phyloP scores from a whole-genome alignment of 345 rosid species.

The Eutrema heterophyllum region DNA sequence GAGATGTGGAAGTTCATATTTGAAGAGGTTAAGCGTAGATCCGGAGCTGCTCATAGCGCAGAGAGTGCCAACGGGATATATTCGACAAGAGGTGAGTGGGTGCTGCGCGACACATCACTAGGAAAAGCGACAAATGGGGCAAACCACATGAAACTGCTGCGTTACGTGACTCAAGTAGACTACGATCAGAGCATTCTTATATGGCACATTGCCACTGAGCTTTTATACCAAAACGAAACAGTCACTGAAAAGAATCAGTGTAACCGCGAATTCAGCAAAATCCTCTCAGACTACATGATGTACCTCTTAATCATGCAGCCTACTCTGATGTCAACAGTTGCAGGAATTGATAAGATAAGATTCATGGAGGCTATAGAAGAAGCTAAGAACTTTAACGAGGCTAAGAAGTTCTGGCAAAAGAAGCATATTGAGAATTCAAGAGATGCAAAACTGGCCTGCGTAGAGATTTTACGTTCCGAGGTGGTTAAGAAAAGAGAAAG shows the following conservation, averaged over 20 bases:
- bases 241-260: background rate
- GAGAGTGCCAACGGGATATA: conserved; percentile 32
- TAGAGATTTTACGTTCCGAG: background rate
- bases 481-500: background rate
- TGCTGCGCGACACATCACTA: background rate
- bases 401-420: conserved; percentile 10
- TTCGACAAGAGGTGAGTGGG: conserved; percentile 41
- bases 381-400: background rate
- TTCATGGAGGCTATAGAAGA: conserved; percentile 41
- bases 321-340: conserved; percentile 35
- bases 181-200: conserved; percentile 32
- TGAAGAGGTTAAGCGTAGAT: conserved; percentile 31
- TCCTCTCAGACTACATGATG: conserved; percentile 44
- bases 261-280: conserved; percentile 26
- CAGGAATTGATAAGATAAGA: conserved; percentile 37
- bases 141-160: background rate
- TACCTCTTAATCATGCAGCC: conserved; percentile 45
- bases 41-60: conserved; percentile 22
- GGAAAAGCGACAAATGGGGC: rapidly evolving
- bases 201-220: conserved; percentile 31
- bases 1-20: conserved; percentile 43
- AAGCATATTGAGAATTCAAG: background rate
- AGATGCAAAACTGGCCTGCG: background rate
- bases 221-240: background rate
- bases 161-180: conserved; percentile 16